These are phyloP conservation scores for Aspergillus puulaauensis DNA, from an alignment of 2,329 filamentous ascomycete species.

Conservation along the genomic window DNA sequence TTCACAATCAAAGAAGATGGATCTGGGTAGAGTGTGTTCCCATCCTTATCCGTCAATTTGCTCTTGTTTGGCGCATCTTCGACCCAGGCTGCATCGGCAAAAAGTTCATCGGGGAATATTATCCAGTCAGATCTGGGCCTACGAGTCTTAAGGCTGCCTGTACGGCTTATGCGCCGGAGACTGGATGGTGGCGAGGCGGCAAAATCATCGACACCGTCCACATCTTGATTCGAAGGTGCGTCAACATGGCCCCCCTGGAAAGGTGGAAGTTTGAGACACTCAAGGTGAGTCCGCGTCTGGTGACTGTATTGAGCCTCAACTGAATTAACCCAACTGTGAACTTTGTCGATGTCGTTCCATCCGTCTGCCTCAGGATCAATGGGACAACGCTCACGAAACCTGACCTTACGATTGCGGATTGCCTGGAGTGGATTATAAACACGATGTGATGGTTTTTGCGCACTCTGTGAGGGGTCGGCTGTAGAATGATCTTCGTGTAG, in stretches of 20 bases:
- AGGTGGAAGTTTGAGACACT: conserved; percentile 45
- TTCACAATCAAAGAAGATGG: conserved; percentile 22
- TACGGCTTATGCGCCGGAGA: conserved; percentile 43
- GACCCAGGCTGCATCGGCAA: conserved; percentile 89
- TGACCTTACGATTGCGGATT: conserved; percentile 83
- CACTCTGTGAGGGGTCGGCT: conserved; percentile 15
- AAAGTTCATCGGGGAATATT: conserved; percentile 76
- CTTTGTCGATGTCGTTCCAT: conserved; percentile 71
- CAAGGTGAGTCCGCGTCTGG: conserved; percentile 46
- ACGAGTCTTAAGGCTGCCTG: conserved; percentile 58
- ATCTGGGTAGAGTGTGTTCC: conserved; percentile 63
- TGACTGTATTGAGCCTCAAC: conserved; percentile 54
- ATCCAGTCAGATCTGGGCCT: conserved; percentile 82
- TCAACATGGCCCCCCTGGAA: conserved; percentile 31
- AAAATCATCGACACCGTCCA: conserved; percentile 25
- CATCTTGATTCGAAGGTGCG: conserved; percentile 14
- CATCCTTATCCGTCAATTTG: conserved; percentile 76
- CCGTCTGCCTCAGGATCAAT: conserved; percentile 74
- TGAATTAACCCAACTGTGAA: conserved; percentile 74
- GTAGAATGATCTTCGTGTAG: conserved; percentile 16
- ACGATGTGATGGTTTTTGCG: conserved; percentile 56
- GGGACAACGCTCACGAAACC: conserved; percentile 71
- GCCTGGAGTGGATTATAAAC: conserved; percentile 90
- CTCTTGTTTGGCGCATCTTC: conserved; percentile 78
- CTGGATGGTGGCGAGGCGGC: conserved; percentile 39